Base-by-base conservation (phyloP, 306 rosid species). In the Prosopis cineraria region DNA sequence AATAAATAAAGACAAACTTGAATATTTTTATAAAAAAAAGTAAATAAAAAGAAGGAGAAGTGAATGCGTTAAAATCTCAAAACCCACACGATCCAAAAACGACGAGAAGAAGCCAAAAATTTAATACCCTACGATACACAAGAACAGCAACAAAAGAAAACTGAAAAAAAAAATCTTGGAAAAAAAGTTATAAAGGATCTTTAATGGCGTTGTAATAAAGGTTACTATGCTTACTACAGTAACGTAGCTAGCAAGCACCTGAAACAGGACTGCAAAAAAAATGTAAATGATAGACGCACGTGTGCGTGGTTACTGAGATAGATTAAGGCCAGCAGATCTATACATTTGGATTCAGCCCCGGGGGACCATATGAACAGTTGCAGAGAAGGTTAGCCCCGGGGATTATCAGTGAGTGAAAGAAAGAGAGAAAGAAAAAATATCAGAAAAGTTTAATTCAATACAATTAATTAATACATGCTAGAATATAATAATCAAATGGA, bases 211-310 rank as follows among this genome's bases (percentile, higher is more conserved):
- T 22, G 29, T 39, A 79, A 73, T 65, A 59, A 67, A 72, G 55
- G 44, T 59, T 55, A 17, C 25, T 14, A 47, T 47, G 20, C 59
- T 50, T 20, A 7, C 27, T n/a, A 16, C 41, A 34, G 44, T 33
- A 8, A 19, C 25, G 48, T 6, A 74, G 73, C 2, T 4, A 55
- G 20, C 3, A 8, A 20, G 30, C 84, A 75, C 86, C 92, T 81
- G 90, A 83, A 82, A 83, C 89, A 77, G 80, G 63, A 78, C 72
- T 19, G 72, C 70, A 67, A 72, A 72, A 72, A 73, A 75, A 66
- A 73, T 30, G 68, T 52, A 64, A 72, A 75, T 80, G 79, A 87
- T 75, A 83, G n/a, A 27, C 70, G 77, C 95, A 90, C 95, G 95
- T 90, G 89, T 75, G 81, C 68, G 33, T 81, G 43, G 29, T 68